Percentiles rank a stretch among this genome's conserved stretches.
Evolutionary conservation across 108 stramenopile species (phyloP).

Genomic region (Bacterosira constricta): DNA sequence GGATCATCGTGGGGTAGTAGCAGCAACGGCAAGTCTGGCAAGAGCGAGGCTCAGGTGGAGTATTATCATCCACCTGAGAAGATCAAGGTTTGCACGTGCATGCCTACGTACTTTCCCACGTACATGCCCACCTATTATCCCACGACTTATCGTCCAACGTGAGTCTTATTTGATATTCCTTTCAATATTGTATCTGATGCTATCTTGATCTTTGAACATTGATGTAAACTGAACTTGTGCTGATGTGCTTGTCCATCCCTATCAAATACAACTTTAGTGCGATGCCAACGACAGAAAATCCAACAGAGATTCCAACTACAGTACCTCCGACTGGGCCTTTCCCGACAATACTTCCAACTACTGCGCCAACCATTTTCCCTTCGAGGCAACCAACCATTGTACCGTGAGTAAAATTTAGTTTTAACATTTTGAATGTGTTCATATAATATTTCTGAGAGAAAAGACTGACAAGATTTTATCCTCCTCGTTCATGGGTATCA

Average conservation of each 20-base stretch:
- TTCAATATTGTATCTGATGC: neutral
- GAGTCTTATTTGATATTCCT: neutral
- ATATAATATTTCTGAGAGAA: neutral
- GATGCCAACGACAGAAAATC: neutral
- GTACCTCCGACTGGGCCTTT: neutral
- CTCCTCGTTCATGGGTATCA: neutral
- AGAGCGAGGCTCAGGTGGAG: neutral
- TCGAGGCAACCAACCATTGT: neutral
- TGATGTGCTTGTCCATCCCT: no score
- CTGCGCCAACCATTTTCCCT: neutral
- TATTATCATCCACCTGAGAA: neutral
- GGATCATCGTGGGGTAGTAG: neutral
- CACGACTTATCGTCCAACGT: neutral
- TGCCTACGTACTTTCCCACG: slow-evolving; percentile 4
- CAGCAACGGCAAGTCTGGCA: neutral
- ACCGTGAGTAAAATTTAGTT: neutral
- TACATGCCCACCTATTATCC: neutral
- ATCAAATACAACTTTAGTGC: neutral
- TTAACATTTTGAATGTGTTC: neutral
- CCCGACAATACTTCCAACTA: no score
- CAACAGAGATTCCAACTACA: neutral
- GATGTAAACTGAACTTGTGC: neutral
- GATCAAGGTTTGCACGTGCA: slow-evolving; percentile 11
- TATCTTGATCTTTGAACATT: neutral
- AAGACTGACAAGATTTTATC: neutral